Evolutionary conservation across 2,329 filamentous ascomycete genomes (phyloP), one percentile per base, ranked within the genome.

Genomic region (Pestalotiopsis sp.): DNA sequence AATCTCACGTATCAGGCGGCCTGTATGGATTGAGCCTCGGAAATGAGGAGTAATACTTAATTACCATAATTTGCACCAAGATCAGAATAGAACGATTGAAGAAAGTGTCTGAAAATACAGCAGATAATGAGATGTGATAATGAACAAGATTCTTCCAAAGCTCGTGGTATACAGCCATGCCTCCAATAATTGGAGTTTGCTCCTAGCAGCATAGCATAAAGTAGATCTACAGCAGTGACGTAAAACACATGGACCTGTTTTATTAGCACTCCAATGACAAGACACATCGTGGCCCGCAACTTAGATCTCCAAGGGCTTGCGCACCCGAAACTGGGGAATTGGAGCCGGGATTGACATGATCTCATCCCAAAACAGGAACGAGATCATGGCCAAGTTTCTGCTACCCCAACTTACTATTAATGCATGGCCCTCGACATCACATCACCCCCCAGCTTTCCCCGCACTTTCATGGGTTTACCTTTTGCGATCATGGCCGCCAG

Each of bases 361-460:
- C 63, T 57, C 40, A 38, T 66, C 63, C 63, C 49, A 57, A 66
- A 66, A 27, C 63, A 57, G 63, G 41, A 56, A 66, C 63, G 63
- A 66, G 25, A 45, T 66, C 63, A 45, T 23, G 41, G 38, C 45
- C 45, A 40, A 40, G 31, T 36, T 36, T 9, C 31, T 27, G n/a
- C 4, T 36, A 36, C 27, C 59, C 59, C 59, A 40, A 40, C 31
- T 9, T 36, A 36, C 31, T 40, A 11, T 36, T 52, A n/a, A 52
- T 52, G 45, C 57, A 36, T 14, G 40, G 20, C 27, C 23, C 17
- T 23, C 38, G 1, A 14, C 62, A 4, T n/a, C 38, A 17, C 20
- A 36, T 36, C 27, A 27, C 6, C 23, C 20, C 17, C 38, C 62
- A 52, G 62, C 41, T 56, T 36, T 66, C 63, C 63, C 63, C 63